phyloP scores from a whole-genome alignment of 345 rosid genomes.

The Gossypium rotundifolium region DNA sequence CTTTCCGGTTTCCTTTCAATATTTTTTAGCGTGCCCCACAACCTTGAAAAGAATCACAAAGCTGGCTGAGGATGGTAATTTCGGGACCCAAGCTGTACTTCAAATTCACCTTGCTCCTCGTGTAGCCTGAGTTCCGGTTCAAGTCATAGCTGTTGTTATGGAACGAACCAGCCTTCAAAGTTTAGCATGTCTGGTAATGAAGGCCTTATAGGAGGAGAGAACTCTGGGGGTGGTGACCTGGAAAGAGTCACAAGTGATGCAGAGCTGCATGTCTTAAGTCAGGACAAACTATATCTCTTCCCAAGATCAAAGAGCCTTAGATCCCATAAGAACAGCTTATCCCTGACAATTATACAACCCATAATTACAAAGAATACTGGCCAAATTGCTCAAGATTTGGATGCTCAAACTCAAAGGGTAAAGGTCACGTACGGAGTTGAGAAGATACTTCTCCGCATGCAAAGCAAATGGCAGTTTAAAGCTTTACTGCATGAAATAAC shows the following conservation, averaged over 20 bases:
- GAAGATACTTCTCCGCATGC: constrained; percentile 64
- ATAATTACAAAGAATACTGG: constrained; percentile 15
- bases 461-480: constrained; percentile 34
- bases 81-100: constrained; percentile 21
- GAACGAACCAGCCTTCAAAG: constrained; percentile 37
- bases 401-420: constrained; percentile 44
- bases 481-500: constrained; percentile 62
- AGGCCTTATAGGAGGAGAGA: constrained; percentile 29
- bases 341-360: constrained; percentile 23
- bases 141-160: constrained; percentile 68
- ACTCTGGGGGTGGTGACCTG: constrained; percentile 16
- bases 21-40: constrained; percentile 87
- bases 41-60: constrained; percentile 72
- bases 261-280: constrained; percentile 43
- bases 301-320: constrained; percentile 43
- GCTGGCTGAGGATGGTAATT: constrained; percentile 21
- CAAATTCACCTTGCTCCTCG: constrained; percentile 62
- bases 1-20: constrained; percentile 8
- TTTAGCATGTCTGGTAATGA: constrained; percentile 16
- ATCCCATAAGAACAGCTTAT: constrained; percentile 29
- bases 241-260: constrained; percentile 42
- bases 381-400: constrained; percentile 35
- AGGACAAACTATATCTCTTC: constrained; percentile 29
- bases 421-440: constrained; percentile 62
- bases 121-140: constrained; percentile 71